Conservation (phyloP, 176 grass and related monocot genomes). For the Poa annua region DNA sequence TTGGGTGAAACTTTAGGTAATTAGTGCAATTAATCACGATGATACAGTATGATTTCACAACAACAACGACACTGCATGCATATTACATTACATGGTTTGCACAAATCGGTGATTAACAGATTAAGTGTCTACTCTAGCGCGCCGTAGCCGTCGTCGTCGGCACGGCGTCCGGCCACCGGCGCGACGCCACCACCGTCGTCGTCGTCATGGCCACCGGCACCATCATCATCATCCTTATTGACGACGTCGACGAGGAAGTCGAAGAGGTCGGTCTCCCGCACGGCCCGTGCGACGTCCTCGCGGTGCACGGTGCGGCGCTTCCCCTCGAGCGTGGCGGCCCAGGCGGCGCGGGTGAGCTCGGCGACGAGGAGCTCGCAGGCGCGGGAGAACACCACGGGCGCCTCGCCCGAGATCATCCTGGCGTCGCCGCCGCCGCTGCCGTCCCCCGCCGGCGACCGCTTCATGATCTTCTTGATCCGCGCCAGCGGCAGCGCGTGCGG, state of each 20-base stretch:
- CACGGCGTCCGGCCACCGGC: background rate
- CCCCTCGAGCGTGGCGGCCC: conserved; percentile 46
- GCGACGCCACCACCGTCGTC: no score
- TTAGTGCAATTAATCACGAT: background rate
- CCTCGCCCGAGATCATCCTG: conserved; percentile 70
- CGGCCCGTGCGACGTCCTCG: conserved; percentile 56
- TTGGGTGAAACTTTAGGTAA: no score
- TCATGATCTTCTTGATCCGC: conserved; percentile 85
- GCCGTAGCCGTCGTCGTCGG: background rate
- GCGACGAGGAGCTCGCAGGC: conserved; percentile 70
- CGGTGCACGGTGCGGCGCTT: conserved; percentile 59
- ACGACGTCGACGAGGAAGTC: conserved; percentile 71
- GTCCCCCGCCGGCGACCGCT: conserved; percentile 54
- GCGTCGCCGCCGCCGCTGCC: conserved; percentile 26
- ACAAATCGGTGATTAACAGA: background rate
- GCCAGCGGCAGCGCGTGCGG: conserved; percentile 75
- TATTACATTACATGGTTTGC: background rate
- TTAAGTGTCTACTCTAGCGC: background rate
- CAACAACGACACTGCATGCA: background rate
- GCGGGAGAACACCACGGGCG: conserved; percentile 68
- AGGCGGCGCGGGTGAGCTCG: conserved; percentile 59
- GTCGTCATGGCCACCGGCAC: no score
- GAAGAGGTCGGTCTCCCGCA: conserved; percentile 60
- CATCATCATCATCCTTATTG: background rate
- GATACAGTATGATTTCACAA: background rate